Conservation (phyloP, 2,329 filamentous ascomycete species). For the Aspergillus fumigatiaffinis region DNA sequence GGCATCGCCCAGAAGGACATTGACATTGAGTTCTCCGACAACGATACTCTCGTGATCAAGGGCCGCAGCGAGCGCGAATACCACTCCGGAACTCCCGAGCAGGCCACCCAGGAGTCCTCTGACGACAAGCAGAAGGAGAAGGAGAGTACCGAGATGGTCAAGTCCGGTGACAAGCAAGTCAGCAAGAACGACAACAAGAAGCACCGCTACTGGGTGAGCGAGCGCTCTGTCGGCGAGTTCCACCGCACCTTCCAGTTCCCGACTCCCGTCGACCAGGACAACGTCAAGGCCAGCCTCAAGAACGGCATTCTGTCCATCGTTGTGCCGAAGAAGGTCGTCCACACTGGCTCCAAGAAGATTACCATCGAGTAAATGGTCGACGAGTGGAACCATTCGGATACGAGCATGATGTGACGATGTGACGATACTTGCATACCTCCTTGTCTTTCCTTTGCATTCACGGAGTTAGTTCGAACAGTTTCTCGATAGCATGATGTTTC, state of each 20-base stretch:
- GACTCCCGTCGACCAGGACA: slow-evolving; percentile 54
- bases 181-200: slow-evolving; percentile 16
- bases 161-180: slow-evolving; percentile 25
- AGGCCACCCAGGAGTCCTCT: slow-evolving; percentile 42
- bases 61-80: slow-evolving; percentile 40
- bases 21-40: slow-evolving; percentile 46
- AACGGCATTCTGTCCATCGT: slow-evolving; percentile 56
- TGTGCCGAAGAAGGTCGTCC: slow-evolving; percentile 52
- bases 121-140: slow-evolving; percentile 23
- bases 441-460: background rate
- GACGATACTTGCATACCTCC: background rate
- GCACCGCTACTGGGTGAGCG: slow-evolving; percentile 56
- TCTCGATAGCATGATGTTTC: no score
- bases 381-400: background rate
- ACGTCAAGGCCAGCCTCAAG: slow-evolving; percentile 58
- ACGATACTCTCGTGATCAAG: slow-evolving; percentile 45
- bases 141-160: slow-evolving; percentile 22
- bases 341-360: slow-evolving; percentile 50
- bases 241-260: slow-evolving; percentile 58
- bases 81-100: slow-evolving; percentile 35
- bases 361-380: slow-evolving; percentile 48
- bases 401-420: background rate
- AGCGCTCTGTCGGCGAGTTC: slow-evolving; percentile 58
- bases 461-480: no score
- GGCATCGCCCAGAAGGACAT: slow-evolving; percentile 46